phyloP scores from a whole-genome alignment of 225 moss, liverwort and hornwort genomes.

The Asterella californica region DNA sequence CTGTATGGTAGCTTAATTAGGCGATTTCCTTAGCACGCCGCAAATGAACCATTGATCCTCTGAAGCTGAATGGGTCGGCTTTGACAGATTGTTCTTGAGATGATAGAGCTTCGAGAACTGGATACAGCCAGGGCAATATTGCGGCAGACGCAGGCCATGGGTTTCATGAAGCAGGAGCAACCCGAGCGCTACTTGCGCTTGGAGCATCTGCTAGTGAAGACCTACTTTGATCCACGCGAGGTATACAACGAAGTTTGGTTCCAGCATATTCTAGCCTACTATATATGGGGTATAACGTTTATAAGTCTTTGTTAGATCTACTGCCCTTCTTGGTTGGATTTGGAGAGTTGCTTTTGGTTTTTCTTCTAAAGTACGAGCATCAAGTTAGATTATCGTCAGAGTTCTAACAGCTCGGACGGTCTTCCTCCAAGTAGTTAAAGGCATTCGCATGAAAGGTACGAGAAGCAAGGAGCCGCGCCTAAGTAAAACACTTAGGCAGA shows the following conservation, averaged over 20 bases:
- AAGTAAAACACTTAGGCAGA: background rate
- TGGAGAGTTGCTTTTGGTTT: background rate
- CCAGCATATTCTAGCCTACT: too few relatives aligned
- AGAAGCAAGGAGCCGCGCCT: too few relatives aligned
- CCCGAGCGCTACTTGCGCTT: constrained; percentile 96
- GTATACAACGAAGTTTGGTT: constrained; percentile 23
- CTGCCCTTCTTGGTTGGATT: background rate
- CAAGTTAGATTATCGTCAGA: background rate
- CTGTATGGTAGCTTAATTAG: background rate
- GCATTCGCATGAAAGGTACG: background rate
- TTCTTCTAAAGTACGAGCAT: background rate
- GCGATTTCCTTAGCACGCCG: background rate
- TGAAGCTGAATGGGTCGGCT: background rate
- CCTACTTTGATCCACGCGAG: constrained; percentile 98
- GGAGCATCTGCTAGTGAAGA: constrained; percentile 95
- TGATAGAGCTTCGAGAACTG: constrained; percentile 98
- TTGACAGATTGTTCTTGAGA: constrained; percentile 90
- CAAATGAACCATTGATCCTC: background rate
- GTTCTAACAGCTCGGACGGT: background rate
- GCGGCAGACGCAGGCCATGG: constrained; percentile 98
- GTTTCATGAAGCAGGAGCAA: constrained; percentile 99
- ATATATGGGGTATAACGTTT: too few relatives aligned
- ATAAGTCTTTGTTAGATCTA: background rate
- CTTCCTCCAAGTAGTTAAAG: background rate
- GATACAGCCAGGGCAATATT: constrained; percentile 97